Conservation (phyloP, 164 flowering plant genomes). For the Hamamelis virginiana region DNA sequence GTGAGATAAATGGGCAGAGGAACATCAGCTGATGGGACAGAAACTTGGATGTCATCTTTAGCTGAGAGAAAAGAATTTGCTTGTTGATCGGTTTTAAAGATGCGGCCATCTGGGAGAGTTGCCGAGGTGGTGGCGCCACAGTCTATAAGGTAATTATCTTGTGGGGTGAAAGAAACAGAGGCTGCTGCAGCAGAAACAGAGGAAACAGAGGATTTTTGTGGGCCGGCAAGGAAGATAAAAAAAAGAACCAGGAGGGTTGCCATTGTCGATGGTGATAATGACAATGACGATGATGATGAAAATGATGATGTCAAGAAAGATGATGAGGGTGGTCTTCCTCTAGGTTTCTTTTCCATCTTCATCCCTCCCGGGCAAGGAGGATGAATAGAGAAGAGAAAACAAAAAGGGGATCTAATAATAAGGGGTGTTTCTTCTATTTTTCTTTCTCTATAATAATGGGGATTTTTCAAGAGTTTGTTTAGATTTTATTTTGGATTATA, state of each 20-base stretch:
- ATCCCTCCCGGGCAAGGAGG: conserved; percentile 34
- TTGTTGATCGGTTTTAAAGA: conserved; percentile 49
- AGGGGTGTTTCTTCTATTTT: background rate
- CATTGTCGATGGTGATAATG: conserved; percentile 31
- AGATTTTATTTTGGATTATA: conserved; percentile 1
- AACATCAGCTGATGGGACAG: conserved; percentile 24
- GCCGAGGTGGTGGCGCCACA: conserved; percentile 46
- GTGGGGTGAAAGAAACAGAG: conserved; percentile 33
- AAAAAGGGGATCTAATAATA: background rate
- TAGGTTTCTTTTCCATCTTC: conserved; percentile 35
- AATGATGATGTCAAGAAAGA: conserved; percentile 10
- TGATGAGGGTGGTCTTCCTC: conserved; percentile 4
- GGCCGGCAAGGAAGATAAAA: conserved; percentile 12
- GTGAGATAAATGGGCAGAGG: conserved; percentile 36
- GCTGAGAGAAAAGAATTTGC: conserved; percentile 28
- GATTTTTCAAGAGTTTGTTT: background rate
- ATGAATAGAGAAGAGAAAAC: background rate
- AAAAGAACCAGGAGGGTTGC: conserved; percentile 42
- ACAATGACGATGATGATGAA: conserved; percentile 3
- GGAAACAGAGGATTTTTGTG: no score
- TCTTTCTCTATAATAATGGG: background rate
- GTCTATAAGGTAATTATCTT: conserved; percentile 54
- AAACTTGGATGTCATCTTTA: conserved; percentile 34
- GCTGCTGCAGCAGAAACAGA: background rate
- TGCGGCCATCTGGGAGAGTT: conserved; percentile 45